Evolutionary conservation across 306 rosid genomes (phyloP), one percentile per base, ranked within the genome.

Genomic region (Cucurbita argyrosperma): DNA sequence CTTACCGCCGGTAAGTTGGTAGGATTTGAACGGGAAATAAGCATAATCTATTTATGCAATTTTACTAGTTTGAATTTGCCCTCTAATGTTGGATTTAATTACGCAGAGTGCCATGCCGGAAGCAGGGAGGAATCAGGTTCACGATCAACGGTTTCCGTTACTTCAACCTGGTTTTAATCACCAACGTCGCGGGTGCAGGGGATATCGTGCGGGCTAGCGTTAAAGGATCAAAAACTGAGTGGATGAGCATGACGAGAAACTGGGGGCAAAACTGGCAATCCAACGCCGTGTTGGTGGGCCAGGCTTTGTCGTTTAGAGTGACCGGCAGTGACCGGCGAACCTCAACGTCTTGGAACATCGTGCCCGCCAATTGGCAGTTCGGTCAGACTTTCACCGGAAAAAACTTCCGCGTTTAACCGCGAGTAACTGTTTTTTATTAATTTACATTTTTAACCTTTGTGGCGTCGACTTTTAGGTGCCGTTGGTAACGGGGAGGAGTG

Each of bases 181-280:
- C 86, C 85, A 93, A 93, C 87, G 98, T 93, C 1, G 98, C 96
- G 50, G 98, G 98, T n/a, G 89, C 97, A 59, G 98, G 98, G 51
- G 98, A 93, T 80, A 70, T 93, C 59, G 90, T 86, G 87, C 67
- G 85, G 73, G 79, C 78, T 5, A 89, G 90, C 78, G 94, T 93
- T 54, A 93, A 93, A 42, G 98, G 98, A 0, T 1, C 96, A 4
- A 78, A 70, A 52, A 89, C 97, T 0, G 89, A 79, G 11, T 93
- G 98, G 98, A 88, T 90, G 87, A 86, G 83, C 68, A 26, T 93
- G 88, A 93, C 97, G 80, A 83, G 98, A 0, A 93, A 93, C 90
- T 93, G 98, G 98, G 98, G 98, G 6, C 98, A 93, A 49, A 93
- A 93, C 71, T 93, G 98, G 98, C 97, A 93, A 81, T 93, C 98